These are phyloP conservation scores for Alternaria metachromatica DNA, from an alignment of 2,329 filamentous ascomycete species.

Conservation along the genomic window DNA sequence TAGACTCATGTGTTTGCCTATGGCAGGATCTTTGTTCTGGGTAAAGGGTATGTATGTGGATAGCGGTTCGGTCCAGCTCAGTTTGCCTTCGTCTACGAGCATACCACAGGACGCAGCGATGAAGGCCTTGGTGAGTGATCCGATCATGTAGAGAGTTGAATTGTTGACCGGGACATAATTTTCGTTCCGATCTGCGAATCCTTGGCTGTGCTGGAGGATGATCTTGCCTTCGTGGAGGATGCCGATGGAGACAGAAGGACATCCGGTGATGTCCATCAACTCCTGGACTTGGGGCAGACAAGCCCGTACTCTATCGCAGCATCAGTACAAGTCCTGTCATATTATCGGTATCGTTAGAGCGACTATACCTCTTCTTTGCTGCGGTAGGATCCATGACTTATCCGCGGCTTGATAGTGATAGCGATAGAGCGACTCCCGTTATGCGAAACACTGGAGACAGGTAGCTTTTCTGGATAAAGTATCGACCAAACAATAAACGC, in stretches of 20 bases:
- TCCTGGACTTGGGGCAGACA: background rate
- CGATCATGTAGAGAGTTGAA: background rate
- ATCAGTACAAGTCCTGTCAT: background rate
- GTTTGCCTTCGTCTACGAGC: background rate
- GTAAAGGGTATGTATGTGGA: background rate
- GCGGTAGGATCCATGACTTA: background rate
- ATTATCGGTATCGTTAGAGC: background rate
- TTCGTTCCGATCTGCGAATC: background rate
- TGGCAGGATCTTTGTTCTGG: background rate
- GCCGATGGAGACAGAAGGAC: background rate
- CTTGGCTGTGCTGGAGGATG: background rate
- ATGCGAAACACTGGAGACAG: background rate
- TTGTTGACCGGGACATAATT: background rate
- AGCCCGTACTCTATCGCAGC: background rate
- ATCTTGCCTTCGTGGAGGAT: background rate
- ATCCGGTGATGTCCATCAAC: background rate
- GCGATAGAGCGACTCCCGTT: background rate
- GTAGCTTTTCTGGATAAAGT: background rate
- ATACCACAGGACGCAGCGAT: background rate
- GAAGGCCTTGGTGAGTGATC: background rate
- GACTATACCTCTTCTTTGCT: background rate
- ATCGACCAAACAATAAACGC: background rate
- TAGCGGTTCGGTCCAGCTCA: background rate
- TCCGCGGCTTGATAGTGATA: background rate
- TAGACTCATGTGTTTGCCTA: background rate